A percentile compares a stretch with the other conserved stretches of the same genome.
phyloP scores from a whole-genome alignment of 228 moss, liverwort and hornwort genomes.

The Sphagnum fallax region DNA sequence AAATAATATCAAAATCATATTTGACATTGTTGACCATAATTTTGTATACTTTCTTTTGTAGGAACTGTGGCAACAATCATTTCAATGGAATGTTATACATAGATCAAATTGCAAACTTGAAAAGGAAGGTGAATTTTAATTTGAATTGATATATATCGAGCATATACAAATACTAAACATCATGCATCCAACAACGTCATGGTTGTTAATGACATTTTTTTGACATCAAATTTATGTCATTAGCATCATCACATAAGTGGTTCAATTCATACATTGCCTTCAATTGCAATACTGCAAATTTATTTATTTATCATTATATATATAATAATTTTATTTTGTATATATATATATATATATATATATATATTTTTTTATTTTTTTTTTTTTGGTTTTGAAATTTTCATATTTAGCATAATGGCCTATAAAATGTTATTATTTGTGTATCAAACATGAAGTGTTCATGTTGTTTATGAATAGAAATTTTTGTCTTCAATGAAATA shows the following conservation, averaged over 20 bases:
- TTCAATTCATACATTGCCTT: background rate
- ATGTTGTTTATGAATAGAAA: too few species aligned
- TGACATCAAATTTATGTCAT: conserved; percentile 8
- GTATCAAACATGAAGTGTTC: too few species aligned
- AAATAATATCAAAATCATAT: too few species aligned
- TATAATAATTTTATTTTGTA: too few species aligned
- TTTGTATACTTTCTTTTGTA: conserved; percentile 5
- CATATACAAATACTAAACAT: conserved; percentile 24
- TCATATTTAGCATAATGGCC: too few species aligned
- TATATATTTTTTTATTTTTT: too few species aligned
- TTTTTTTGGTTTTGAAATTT: too few species aligned
- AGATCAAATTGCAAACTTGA: conserved; percentile 6
- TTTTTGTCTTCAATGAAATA: background rate
- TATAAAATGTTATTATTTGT: too few species aligned
- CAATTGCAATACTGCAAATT: background rate
- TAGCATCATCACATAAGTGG: background rate
- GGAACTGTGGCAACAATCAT: conserved; percentile 32
- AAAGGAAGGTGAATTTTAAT: background rate
- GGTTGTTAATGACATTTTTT: conserved; percentile 14
- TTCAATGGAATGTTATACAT: conserved; percentile 35
- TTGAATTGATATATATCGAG: too few species aligned
- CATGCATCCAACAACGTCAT: conserved; percentile 29
- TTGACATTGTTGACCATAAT: too few species aligned
- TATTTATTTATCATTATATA: too few species aligned
- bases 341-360: too few species aligned